Evolutionary conservation across 2,329 filamentous ascomycete genomes (phyloP).

Genomic region (Pyricularia sp.): DNA sequence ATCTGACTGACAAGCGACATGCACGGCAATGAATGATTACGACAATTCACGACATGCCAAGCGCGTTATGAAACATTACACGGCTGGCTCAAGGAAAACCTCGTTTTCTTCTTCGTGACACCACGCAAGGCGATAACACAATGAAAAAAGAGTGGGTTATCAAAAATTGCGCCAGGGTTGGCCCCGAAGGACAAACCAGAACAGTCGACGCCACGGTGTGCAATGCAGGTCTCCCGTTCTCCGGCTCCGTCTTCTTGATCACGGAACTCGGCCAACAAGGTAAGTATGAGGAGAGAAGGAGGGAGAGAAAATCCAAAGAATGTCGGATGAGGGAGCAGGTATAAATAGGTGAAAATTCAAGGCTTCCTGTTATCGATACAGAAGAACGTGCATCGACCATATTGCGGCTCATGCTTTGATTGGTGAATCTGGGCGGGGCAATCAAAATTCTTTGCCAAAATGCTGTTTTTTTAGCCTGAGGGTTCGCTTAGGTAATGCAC

Average conservation of each 20-base stretch:
- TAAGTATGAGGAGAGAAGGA: constrained; percentile 23
- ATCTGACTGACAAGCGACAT: no score
- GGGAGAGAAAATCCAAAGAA: not conserved
- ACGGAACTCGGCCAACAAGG: constrained; percentile 31
- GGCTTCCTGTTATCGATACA: not conserved
- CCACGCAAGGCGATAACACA: constrained; percentile 26
- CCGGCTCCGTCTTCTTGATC: constrained; percentile 32
- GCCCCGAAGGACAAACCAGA: constrained; percentile 42
- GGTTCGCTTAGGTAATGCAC: not conserved
- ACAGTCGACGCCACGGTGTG: constrained; percentile 39
- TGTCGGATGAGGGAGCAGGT: not conserved
- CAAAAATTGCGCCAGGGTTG: constrained; percentile 41
- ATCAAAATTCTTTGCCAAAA: not conserved
- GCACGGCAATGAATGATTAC: no score
- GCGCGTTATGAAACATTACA: not conserved
- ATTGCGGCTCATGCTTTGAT: not conserved
- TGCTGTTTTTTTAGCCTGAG: not conserved
- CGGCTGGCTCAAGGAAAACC: no score
- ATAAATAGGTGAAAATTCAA: not conserved
- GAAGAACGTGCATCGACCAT: not conserved
- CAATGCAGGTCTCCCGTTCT: constrained; percentile 40
- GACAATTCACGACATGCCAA: no score
- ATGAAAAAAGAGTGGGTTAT: constrained; percentile 31
- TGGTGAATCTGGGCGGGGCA: not conserved
- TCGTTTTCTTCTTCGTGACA: constrained; percentile 31